Base-by-base conservation (phyloP, 257 asterid genomes). In the Ocimum tenuiflorum region DNA sequence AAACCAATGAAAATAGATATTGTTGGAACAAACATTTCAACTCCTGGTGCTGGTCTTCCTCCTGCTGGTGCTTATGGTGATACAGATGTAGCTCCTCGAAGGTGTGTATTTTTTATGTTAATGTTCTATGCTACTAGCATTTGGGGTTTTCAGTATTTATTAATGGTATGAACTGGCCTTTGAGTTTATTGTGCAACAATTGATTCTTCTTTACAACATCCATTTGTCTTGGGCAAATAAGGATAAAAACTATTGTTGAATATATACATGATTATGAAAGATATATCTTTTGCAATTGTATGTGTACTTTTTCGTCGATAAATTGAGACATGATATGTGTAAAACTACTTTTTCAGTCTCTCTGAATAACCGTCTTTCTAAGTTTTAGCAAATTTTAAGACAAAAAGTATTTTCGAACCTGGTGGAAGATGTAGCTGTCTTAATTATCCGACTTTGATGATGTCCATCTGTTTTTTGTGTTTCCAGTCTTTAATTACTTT, bases 1-100 rank as follows among this genome's bases (percentile, higher is more conserved):
- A 79, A 70, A 74, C 95, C 85, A 35, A 71, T 91, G 86, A 78
- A 78, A 63, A 56, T 91, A 75, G 92, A 82, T 63, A 74, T 82
- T 33, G 85, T 83, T 17, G 91, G 88, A 45, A 69, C 76, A 42
- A 76, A 80, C 73, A 57, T 78, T 54, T 51, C 75, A 7, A 18
- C 78, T n/a, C 17, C 81, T 73, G 78, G 69, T 18, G 60, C 75
- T 46, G 64, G 49, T 41, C 38, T 74, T 63, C 78, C 79, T 33
- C 3, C 83, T 74, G 29, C 65, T 65, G 83, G 69, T 65, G 74
- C 74, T 63, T 78, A 75, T 68, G 78, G 52, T 9, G 73, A 70
- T 63, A 46, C 76, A 36, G 68, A 63, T 62, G 60, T 57, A 35
- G 74, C 69, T 69, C 74, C 79, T 15, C 70, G 77, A 65, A 81